phyloP scores from a whole-genome alignment of 2,329 filamentous ascomycete genomes.

The Boeremia lycopersici region DNA sequence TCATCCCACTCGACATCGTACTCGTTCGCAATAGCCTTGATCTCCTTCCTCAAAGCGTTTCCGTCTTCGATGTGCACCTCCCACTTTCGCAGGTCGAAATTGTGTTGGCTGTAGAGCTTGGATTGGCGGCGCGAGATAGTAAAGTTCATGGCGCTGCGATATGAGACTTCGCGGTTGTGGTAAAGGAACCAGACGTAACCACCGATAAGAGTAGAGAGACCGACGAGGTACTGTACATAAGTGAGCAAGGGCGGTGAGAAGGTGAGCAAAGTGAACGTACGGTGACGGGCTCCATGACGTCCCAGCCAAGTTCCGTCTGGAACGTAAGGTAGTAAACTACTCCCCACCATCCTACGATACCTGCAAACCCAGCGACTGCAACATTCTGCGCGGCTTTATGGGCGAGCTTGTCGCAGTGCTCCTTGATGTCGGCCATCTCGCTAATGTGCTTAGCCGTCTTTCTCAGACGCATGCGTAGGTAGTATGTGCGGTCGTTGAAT shows the following conservation, averaged over 20 bases:
- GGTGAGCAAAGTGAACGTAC: conserved; percentile 35
- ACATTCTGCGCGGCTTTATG: conserved; percentile 78
- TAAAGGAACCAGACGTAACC: conserved; percentile 95
- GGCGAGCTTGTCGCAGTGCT: conserved; percentile 78
- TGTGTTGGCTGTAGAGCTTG: conserved; percentile 74
- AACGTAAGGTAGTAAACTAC: conserved; percentile 74
- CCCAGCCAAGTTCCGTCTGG: conserved; percentile 81
- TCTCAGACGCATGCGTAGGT: conserved; percentile 76
- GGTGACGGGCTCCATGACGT: conserved; percentile 87
- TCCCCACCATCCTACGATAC: conserved; percentile 79
- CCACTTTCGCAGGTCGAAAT: conserved; percentile 79
- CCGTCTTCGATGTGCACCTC: conserved; percentile 79
- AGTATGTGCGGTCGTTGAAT: conserved; percentile 90
- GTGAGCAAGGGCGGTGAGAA: not conserved
- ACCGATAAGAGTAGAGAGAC: conserved; percentile 83
- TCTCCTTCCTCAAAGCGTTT: conserved; percentile 76
- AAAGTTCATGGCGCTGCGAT: conserved; percentile 84
- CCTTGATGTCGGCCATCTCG: conserved; percentile 73
- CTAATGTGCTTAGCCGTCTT: conserved; percentile 73
- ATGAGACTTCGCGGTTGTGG: conserved; percentile 87
- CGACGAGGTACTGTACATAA: conserved; percentile 69
- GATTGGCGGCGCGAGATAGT: conserved; percentile 81
- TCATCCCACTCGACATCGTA: conserved; percentile 94
- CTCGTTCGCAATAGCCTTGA: conserved; percentile 79
- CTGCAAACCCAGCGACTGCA: conserved; percentile 78